Evolutionary conservation across 1,284 basidiomycete species (phyloP).

Genomic region (Golubevia pallescens): DNA sequence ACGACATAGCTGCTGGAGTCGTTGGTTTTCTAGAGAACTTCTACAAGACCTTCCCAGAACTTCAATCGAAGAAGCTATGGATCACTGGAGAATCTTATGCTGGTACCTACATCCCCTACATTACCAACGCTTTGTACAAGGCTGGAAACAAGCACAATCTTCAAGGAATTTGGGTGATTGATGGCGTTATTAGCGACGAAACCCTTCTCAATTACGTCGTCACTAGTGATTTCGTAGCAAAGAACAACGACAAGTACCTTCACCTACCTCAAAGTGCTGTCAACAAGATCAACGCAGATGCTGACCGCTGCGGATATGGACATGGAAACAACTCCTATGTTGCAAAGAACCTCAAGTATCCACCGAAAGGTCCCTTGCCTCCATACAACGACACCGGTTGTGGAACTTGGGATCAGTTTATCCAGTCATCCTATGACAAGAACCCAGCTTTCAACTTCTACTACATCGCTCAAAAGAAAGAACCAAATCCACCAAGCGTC

Average conservation of each 20-base stretch:
- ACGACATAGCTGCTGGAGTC: conserved; percentile 3
- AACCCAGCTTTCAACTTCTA: background rate
- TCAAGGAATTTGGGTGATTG: conserved; percentile 2
- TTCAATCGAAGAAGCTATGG: conserved; percentile 6
- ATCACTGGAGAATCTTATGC: conserved; percentile 8
- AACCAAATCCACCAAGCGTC: background rate
- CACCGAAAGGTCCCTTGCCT: conserved; percentile 7
- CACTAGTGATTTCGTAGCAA: background rate
- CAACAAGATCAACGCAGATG: background rate
- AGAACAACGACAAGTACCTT: background rate
- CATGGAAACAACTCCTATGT: background rate
- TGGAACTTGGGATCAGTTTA: background rate
- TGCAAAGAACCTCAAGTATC: conserved; percentile 7
- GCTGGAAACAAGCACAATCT: background rate
- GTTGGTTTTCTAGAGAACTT: background rate
- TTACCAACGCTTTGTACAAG: background rate
- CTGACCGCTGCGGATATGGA: background rate
- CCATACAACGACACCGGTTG: conserved; percentile 4
- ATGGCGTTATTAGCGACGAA: conserved; percentile 3
- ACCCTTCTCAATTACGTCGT: background rate
- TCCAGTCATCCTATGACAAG: background rate
- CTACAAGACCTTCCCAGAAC: conserved; percentile 6
- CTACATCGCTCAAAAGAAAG: background rate
- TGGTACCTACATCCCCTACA: conserved; percentile 5
- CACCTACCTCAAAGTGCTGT: background rate